Base-by-base conservation (phyloP, 2,329 filamentous ascomycete genomes). In the Cladosporium sp. region DNA sequence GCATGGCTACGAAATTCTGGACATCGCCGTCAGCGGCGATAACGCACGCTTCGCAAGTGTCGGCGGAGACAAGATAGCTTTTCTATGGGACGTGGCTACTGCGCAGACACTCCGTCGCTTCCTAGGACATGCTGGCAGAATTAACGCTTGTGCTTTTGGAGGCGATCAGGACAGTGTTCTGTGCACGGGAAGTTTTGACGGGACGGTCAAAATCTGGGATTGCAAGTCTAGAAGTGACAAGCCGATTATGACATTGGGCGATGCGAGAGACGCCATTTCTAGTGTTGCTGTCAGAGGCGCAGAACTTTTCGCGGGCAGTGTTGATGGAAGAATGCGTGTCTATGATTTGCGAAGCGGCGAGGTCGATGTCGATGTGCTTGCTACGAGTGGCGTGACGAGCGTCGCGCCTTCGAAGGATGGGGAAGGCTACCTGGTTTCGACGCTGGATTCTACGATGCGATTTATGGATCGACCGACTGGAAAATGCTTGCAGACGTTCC, bases 1-100 rank as follows among this genome's bases (percentile, higher is more conserved):
- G 2, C 94, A 99, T 75, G 92, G 91, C 64, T 96, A 99, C 77
- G 89, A 92, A 65, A 88, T 99, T 7, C 86, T 97, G 60, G 89
- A 90, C 64, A 80, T 99, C 37, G 80, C 83, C 53, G 88, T 97
- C 50, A 72, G 78, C 17, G 69, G 77, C 22, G 87, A 91, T 75
- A 99, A 99, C 74, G 83, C 90, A 63, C 85, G 85, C 42, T 97
- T 99, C 72, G 87, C 86, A 9, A 92, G 87, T n/a, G 83, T 85
- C 1, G 94, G 94, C 64, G 94, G 94, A 59, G 94, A 99, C 76
- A 89, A 93, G 65, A 81, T 83, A 60, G 91, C 96, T 0, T 97
- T 97, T 70, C 80, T 97, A 4, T 97, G 94, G 94, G 94, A 99
- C 73, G 94, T 97, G 0, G 80, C 87, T 47, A 88, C 86, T 2